Evolutionary conservation across 805 yeast genomes (phyloP), one percentile per base, ranked within the genome.

Genomic region (Candida maris): DNA sequence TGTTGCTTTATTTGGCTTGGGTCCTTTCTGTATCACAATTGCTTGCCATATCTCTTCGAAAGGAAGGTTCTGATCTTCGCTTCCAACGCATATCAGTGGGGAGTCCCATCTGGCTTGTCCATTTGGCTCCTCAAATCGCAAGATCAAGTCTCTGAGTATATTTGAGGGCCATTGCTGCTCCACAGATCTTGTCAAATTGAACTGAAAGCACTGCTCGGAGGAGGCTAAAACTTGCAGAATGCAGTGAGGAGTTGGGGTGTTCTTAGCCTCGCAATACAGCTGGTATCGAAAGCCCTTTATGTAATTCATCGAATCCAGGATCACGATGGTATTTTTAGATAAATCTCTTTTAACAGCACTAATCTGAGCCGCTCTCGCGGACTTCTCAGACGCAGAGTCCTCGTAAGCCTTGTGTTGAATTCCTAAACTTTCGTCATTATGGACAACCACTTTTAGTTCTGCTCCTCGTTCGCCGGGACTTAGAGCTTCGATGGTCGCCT

Each of bases 251-350:
- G 97, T 88, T 13, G 79, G 71, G 19, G 79, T 67, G 1, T 87
- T 82, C 57, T 89, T 91, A 25, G 96, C 89, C 59, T 93, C 98
- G 60, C 97, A 89, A 58, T 78, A 88, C 35, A 93, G 67, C 61
- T 93, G 98, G 61, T 93, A 93, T 42, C 98, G 68, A 58, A 89
- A 88, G 0, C 98, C 98, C 56, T 93, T 93, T 51, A 93, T 93
- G 57, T 93, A 93, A 27, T 85, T 79, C 51, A 88, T 67, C 2
- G 93, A 76, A 57, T 93, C 98, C 35, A 93, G 68, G 13, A 93
- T 78, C 1, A 93, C 97, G 19, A 93, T 70, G 15, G 75, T 79
- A 20, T 72, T 66, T 26, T 80, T 71, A 1, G 84, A 69, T 3
- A 93, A 60, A 45, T 83, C 86, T 46, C 97, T 70, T 52, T 87